phyloP scores from a whole-genome alignment of 768 basidiomycete species.

The Mycena indigotica region DNA sequence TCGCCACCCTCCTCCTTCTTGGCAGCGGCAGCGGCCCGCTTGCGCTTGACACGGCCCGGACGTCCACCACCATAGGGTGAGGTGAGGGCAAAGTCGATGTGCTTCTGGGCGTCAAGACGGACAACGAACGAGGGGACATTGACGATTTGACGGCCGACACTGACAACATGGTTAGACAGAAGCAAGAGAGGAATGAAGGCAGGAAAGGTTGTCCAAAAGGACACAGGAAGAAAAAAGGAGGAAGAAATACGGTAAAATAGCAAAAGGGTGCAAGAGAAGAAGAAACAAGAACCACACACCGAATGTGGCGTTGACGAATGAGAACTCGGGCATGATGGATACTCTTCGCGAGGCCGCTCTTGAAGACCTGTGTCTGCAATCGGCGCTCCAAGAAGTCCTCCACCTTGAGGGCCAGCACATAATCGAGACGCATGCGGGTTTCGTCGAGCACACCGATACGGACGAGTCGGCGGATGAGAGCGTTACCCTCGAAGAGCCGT shows the following conservation, averaged over 20 bases:
- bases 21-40: slow-evolving; percentile 91
- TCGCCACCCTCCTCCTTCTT: slow-evolving; percentile 90
- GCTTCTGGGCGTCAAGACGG: slow-evolving; percentile 98
- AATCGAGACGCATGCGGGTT: slow-evolving; percentile 99
- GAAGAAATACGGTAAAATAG: too few species aligned
- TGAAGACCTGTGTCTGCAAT: slow-evolving; percentile 99
- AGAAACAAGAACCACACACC: slow-evolving; percentile 47
- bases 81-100: slow-evolving; percentile 98
- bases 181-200: not conserved
- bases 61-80: slow-evolving; percentile 96
- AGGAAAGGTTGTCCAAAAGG: not conserved
- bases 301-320: slow-evolving; percentile 98
- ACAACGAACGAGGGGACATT: slow-evolving; percentile 99
- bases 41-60: slow-evolving; percentile 96
- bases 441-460: slow-evolving; percentile 99
- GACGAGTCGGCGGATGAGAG: slow-evolving; percentile 92
- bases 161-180: slow-evolving; percentile 29
- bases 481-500: slow-evolving; percentile 99
- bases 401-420: slow-evolving; percentile 98
- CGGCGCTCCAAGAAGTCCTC: slow-evolving; percentile 99
- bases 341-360: slow-evolving; percentile 94
- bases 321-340: slow-evolving; percentile 99
- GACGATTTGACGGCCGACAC: slow-evolving; percentile 98
- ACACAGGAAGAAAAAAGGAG: too few species aligned
- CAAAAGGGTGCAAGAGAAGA: not conserved